Evolutionary conservation across 2,329 filamentous ascomycete genomes (phyloP), one percentile per base, ranked within the genome.

Genomic region (Phaeophleospora eucalypticola): DNA sequence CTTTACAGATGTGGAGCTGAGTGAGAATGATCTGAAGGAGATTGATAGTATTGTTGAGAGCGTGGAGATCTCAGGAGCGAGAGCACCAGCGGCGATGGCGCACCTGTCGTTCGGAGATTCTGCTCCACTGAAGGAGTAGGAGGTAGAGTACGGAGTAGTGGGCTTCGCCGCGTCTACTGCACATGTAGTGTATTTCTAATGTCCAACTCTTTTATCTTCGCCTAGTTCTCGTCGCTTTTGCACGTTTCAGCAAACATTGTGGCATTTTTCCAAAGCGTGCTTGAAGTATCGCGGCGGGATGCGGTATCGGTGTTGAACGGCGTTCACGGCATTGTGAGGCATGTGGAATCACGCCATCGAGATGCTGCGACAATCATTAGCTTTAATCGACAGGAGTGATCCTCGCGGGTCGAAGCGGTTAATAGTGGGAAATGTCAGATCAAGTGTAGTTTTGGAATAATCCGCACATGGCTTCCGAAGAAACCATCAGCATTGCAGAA

Each of bases 401-500:
- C 7, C 24, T 7, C 24, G 24, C 6, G 12, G 6, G 12, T 6
- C 24, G 6, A 29, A 12, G 24, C 24, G 6, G 6, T 7, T 36
- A 9, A 36, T n/a, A 19, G 18, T 6, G 6, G 24, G 24, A 29
- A 40, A 34, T 6, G n/a, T 72, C 71, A 73, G 70, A 47, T 71
- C 65, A 73, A 72, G 66, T 73, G 71, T 75, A 75, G 70, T 71
- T 63, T 58, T 50, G 61, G 62, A 64, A 62, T 67, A 66, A 60
- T 74, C 72, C 62, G 64, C 72, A 71, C 67, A 53, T 64, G 65
- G 64, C 50, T 65, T 58, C 59, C 55, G 44, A 59, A 61, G 58
- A 46, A 56, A 64, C 64, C 68, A 63, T 75, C 64, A 62, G 72
- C 61, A 73, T 75, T 75, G 72, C 72, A 75, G 72, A 75, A 75